phyloP scores from a whole-genome alignment of 1,139 yeast species.

The Wickerhamomyces sp. region DNA sequence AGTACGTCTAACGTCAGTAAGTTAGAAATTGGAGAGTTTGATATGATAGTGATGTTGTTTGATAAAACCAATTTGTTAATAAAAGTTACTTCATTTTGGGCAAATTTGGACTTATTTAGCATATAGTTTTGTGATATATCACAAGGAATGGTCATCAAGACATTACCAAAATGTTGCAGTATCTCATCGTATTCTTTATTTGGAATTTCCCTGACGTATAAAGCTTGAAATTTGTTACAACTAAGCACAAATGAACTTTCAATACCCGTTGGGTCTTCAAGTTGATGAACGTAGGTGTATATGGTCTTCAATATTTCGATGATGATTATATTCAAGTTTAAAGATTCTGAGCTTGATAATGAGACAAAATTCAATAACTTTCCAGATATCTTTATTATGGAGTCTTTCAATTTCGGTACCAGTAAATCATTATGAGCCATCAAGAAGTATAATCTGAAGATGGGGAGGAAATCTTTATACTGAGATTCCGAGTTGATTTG shows the following conservation, averaged over 20 bases:
- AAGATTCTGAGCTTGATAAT: slow-evolving; percentile 17
- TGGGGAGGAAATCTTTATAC: slow-evolving; percentile 22
- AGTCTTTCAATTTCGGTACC: slow-evolving; percentile 8
- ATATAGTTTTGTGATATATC: slow-evolving; percentile 21
- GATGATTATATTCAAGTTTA: slow-evolving; percentile 19
- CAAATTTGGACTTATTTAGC: slow-evolving; percentile 21
- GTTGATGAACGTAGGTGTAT: slow-evolving; percentile 21
- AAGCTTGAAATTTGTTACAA: slow-evolving; percentile 23
- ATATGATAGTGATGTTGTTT: not conserved
- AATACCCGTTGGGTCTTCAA: slow-evolving; percentile 19
- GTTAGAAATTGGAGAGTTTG: slow-evolving; percentile 12
- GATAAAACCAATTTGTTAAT: slow-evolving; percentile 8
- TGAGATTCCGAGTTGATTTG: slow-evolving; percentile 21
- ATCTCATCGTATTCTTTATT: slow-evolving; percentile 22
- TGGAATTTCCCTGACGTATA: slow-evolving; percentile 13
- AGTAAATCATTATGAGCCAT: slow-evolving; percentile 15
- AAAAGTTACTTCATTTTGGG: slow-evolving; percentile 16
- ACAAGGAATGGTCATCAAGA: slow-evolving; percentile 20
- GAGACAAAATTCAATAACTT: slow-evolving; percentile 23
- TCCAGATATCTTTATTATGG: slow-evolving; percentile 18
- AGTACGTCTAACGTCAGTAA: slow-evolving; percentile 15
- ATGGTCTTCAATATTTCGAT: slow-evolving; percentile 24
- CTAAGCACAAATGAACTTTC: slow-evolving; percentile 23
- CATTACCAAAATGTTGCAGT: slow-evolving; percentile 23
- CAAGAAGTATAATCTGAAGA: slow-evolving; percentile 22